Evolutionary conservation across 345 rosid genomes (phyloP), one percentile per base, ranked within the genome.

Genomic region (Erucastrum elatum): DNA sequence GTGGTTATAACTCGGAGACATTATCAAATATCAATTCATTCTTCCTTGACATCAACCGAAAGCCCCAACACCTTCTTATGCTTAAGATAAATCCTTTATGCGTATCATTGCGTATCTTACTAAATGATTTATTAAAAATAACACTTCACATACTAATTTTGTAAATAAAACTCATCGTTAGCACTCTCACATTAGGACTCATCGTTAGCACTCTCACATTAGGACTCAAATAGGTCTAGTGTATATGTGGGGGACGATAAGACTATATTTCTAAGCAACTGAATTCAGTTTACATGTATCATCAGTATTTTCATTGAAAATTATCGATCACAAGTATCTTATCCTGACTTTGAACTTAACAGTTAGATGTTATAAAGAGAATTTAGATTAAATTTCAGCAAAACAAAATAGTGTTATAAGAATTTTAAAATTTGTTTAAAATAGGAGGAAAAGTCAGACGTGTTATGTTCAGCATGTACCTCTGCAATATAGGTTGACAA

Each of bases 31-130:
- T 77, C 76, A 39, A 71, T 78, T 64, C 76, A 55, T 39, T 71
- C 65, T 41, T 63, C 56, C 21, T 53, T 77, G 76, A 77, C 81
- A 77, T 71, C 81, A 65, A 77, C 72, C 76, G 16, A 77, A 77
- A 71, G 39, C n/a, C 15, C 46, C 66, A 64, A 37, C 64, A 70
- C 58, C 51, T 16, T 55, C 49, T 26, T 53, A 66, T 4, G 11
- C 39, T 55, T 53, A 25, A 25, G 49, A 27, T 27, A 7, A 7
- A 7, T 41, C 34, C 11, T 60, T 30, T 60, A 2, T 25, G 56
- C 17, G 56, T 49, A 49, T n/a, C 56, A 25, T 60, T 60, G 31
- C 34, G 9, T 12, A 62, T 62, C 31, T 62, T 68, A 30, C 60
- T 72, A 58, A 60, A 61, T 62, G 39, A 31, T 62, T 62, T 34